Conservation (phyloP, 2,329 filamentous ascomycete genomes). For the Cytospora paraplurivora region DNA sequence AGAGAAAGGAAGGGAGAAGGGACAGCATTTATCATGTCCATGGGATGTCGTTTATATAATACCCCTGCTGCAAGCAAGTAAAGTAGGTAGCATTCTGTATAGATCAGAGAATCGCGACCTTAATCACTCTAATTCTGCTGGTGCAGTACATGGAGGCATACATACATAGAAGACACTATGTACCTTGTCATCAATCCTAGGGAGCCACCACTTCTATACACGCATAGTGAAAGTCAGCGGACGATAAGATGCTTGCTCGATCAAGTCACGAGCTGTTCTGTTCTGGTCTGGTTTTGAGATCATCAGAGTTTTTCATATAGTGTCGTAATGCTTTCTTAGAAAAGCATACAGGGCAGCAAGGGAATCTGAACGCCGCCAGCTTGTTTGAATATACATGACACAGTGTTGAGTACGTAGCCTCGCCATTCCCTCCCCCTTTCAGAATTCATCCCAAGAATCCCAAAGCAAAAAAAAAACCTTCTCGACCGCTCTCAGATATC, state of each 20-base stretch:
- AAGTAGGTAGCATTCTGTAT: conserved; percentile 12
- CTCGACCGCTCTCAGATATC: neutral
- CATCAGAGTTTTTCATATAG: neutral
- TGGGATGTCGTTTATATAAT: conserved; percentile 17
- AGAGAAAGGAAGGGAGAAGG: neutral
- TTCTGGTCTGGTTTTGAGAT: neutral
- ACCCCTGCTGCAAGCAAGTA: conserved; percentile 18
- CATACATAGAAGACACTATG: neutral
- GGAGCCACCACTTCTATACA: neutral
- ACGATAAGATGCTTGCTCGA: no score
- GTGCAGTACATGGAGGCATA: neutral
- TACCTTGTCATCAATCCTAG: neutral
- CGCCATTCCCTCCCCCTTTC: conserved; percentile 3
- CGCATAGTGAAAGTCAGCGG: no score
- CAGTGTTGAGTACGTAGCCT: neutral
- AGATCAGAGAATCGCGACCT: conserved; percentile 9
- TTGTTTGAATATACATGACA: conserved; percentile 17
- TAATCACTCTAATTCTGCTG: neutral
- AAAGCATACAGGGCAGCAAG: conserved; percentile 15
- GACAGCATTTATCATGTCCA: conserved; percentile 8
- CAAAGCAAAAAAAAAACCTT: neutral
- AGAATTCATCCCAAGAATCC: neutral
- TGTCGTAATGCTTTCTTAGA: conserved; percentile 4
- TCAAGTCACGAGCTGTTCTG: neutral
- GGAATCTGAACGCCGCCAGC: conserved; percentile 9